Conservation (phyloP, 805 yeast species). For the Sugiyamaella lignohabitans region DNA sequence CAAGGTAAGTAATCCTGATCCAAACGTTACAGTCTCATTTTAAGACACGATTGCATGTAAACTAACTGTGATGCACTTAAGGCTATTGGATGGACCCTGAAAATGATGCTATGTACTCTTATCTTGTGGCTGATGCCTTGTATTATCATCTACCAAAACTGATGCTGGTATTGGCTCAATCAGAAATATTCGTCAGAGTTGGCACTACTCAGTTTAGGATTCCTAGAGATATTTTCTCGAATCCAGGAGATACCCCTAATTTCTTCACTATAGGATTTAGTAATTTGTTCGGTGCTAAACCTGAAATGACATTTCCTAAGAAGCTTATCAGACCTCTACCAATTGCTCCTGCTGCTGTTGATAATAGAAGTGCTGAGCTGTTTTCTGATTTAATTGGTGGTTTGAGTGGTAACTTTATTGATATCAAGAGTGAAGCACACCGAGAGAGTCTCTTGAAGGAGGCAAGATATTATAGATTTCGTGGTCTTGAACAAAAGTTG, state of each 20-base stretch:
- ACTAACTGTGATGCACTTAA: not conserved
- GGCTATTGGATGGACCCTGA: conserved; percentile 66
- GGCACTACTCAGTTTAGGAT: conserved; percentile 58
- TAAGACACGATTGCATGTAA: too few relatives aligned
- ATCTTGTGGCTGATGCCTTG: conserved; percentile 60
- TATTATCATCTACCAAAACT: conserved; percentile 63
- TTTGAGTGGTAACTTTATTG: conserved; percentile 48
- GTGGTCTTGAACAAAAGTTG: conserved; percentile 65
- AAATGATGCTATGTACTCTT: conserved; percentile 54
- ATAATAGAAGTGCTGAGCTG: conserved; percentile 45
- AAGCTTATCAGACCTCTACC: conserved; percentile 74
- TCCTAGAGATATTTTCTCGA: conserved; percentile 46
- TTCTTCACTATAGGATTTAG: conserved; percentile 61
- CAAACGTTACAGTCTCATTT: too few relatives aligned
- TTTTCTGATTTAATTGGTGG: conserved; percentile 54
- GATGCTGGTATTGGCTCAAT: conserved; percentile 41
- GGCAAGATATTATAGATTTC: conserved; percentile 69
- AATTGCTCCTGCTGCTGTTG: conserved; percentile 48
- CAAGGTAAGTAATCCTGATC: conserved; percentile 10
- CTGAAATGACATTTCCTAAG: conserved; percentile 30
- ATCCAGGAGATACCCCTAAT: conserved; percentile 70
- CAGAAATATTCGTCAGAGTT: conserved; percentile 51
- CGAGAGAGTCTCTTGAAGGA: conserved; percentile 57
- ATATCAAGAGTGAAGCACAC: conserved; percentile 46
- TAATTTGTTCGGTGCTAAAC: conserved; percentile 34